Conservation (phyloP, 495 filamentous ascomycete genomes). For the Penicillium turbatum region DNA sequence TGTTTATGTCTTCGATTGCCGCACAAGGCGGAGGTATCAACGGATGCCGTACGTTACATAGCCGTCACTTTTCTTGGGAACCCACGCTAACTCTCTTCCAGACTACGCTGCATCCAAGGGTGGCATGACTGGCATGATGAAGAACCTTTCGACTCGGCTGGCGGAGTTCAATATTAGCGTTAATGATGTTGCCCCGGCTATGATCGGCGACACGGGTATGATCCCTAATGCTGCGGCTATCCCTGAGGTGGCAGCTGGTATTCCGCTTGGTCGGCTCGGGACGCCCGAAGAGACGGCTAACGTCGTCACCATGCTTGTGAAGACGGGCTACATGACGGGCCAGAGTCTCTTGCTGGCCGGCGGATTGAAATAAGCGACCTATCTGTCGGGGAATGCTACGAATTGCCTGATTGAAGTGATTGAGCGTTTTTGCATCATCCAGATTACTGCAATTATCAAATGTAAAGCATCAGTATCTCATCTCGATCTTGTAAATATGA, state of each 20-base stretch:
- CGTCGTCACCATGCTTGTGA: constrained; percentile 62
- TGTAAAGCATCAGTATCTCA: background rate
- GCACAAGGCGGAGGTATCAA: constrained; percentile 63
- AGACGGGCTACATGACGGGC: constrained; percentile 66
- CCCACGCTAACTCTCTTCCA: constrained; percentile 14
- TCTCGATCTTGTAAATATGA: background rate
- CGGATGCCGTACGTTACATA: constrained; percentile 49
- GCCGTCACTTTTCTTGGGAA: background rate
- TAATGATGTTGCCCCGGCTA: constrained; percentile 70
- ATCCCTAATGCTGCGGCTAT: constrained; percentile 54
- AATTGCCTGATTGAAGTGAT: no score
- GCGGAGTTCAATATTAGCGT: constrained; percentile 64
- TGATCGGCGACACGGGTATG: constrained; percentile 68
- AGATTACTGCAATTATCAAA: background rate
- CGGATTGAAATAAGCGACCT: constrained; percentile 43
- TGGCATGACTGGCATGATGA: constrained; percentile 62
- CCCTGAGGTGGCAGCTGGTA: constrained; percentile 49
- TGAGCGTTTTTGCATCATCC: background rate
- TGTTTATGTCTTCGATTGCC: constrained; percentile 66
- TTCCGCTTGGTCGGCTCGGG: constrained; percentile 61
- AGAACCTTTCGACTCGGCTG: constrained; percentile 58
- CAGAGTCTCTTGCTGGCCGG: constrained; percentile 56
- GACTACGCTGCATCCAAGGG: constrained; percentile 66
- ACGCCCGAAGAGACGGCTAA: constrained; percentile 64
- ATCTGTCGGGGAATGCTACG: no score